Base-by-base conservation (phyloP, 148 eudicot species). In the Simmondsia chinensis region DNA sequence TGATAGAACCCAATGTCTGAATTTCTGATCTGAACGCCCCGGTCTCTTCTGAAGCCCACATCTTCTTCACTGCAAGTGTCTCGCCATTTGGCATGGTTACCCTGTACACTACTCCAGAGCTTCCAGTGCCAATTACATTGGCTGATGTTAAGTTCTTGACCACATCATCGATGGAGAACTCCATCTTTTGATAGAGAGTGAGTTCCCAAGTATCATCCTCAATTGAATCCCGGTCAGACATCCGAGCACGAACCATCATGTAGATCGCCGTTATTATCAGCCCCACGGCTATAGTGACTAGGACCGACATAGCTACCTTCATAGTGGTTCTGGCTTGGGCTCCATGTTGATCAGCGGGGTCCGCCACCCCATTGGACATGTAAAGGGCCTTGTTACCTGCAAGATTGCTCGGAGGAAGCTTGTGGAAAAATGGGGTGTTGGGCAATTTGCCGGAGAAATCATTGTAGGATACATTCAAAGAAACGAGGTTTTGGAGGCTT, bases 61-160 rank as follows among this genome's bases (percentile, higher is more conserved):
- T 86, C 61, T 93, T 93, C 43, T 93, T 93, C 26, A 93, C 88
- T 4, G 99, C 99, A n/a, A 93, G 60, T 11, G 73, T 66, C 31
- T 77, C 89, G 20, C 99, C 99, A 27, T 50, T 80, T 3, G 79
- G 76, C 64, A 77, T 59, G 33, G 63, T 69, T 11, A 86, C 87
- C 61, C 66, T 82, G 57, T 93, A 93, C 14, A 93, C 99, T 7
- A 93, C 96, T 4, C 99, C 99, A 4, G 99, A 93, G 70, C 96
- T 86, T 15, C 99, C 99, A 0, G 96, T 93, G 3, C 99, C 99
- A 7, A 93, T 72, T 29, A 93, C 96, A 51, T 86, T 86, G 2
- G 79, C 67, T 2, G 99, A 93, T 25, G 72, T 75, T 27, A 93
- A 60, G 54, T 60, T 71, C 16, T 50, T 64, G 42, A 80, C 68